Percentiles rank a stretch among this genome's conserved stretches.
Conservation (phyloP, 768 basidiomycete genomes). For the Chalciporus pseudorubinellus region DNA sequence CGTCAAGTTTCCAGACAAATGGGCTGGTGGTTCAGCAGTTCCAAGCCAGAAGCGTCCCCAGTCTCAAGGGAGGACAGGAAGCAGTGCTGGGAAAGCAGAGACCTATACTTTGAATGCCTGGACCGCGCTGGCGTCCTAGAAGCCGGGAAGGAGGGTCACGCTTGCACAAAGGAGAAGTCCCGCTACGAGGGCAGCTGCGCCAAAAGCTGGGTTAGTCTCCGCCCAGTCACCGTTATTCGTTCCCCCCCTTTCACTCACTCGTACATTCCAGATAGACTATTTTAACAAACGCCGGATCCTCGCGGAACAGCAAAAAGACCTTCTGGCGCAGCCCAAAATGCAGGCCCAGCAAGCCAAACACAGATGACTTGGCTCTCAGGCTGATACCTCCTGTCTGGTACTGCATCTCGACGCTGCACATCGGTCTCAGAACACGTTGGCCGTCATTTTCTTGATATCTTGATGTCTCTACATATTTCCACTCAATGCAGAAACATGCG, state of each 20-base stretch:
- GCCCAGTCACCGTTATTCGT: neutral
- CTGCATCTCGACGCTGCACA: neutral
- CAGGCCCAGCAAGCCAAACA: conserved; percentile 36
- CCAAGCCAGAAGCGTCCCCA: conserved; percentile 38
- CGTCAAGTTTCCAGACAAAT: conserved; percentile 13
- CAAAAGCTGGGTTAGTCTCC: conserved; percentile 77
- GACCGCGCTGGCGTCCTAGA: conserved; percentile 66
- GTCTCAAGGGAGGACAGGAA: conserved; percentile 64
- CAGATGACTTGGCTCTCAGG: no score
- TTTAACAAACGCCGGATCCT: conserved; percentile 90
- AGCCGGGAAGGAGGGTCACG: conserved; percentile 65
- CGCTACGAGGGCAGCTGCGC: conserved; percentile 75
- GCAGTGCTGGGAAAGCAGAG: conserved; percentile 83
- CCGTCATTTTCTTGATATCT: neutral
- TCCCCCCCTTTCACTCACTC: neutral
- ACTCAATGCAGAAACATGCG: neutral
- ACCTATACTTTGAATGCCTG: conserved; percentile 83
- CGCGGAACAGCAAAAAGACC: conserved; percentile 73
- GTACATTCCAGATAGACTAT: conserved; percentile 72
- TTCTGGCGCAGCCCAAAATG: conserved; percentile 48
- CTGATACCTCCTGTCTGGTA: neutral
- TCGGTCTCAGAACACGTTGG: neutral
- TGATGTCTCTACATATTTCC: neutral
- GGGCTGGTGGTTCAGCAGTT: conserved; percentile 39
- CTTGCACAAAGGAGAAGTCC: conserved; percentile 56